phyloP scores from a whole-genome alignment of 2,329 filamentous ascomycete species.

The Fusarium sp. region DNA sequence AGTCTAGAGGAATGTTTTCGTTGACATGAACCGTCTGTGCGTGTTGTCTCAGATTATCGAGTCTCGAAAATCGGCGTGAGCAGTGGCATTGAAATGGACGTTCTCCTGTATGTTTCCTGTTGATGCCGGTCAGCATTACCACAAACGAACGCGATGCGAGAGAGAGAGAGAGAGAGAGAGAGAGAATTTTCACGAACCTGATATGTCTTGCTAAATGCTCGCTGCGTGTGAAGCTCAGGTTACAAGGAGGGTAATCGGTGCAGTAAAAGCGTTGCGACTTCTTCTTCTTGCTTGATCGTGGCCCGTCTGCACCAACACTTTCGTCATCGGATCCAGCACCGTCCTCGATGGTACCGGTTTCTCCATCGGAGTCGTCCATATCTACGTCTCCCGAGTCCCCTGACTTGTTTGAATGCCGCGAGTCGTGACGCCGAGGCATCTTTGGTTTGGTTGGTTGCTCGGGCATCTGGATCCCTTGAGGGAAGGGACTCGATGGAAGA shows the following conservation, averaged over 20 bases:
- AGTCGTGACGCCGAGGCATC: conserved; percentile 61
- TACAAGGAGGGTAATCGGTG: conserved; percentile 93
- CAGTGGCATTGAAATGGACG: conserved; percentile 97
- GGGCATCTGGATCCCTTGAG: conserved; percentile 62
- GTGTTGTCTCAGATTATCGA: conserved; percentile 96
- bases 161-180: neutral
- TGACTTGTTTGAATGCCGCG: conserved; percentile 73
- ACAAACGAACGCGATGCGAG: neutral
- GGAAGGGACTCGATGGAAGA: conserved; percentile 66
- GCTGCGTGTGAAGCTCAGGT: conserved; percentile 93
- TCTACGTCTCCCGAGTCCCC: conserved; percentile 76
- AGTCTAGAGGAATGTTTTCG: conserved; percentile 95
- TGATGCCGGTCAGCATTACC: conserved; percentile 22
- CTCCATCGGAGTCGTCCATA: conserved; percentile 81
- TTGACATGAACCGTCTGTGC: conserved; percentile 98
- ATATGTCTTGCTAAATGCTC: conserved; percentile 97
- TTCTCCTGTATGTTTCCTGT: conserved; percentile 95
- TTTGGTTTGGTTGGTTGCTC: conserved; percentile 59
- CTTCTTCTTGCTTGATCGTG: conserved; percentile 90
- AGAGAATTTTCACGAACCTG: conserved; percentile 66
- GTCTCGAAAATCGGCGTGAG: conserved; percentile 88
- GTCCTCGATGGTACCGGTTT: conserved; percentile 64
- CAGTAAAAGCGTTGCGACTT: conserved; percentile 97
- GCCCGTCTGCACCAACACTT: conserved; percentile 72
- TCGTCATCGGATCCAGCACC: conserved; percentile 73